Evolutionary conservation across 2,329 filamentous ascomycete genomes (phyloP).

Genomic region (Trichoderma arundinaceum): DNA sequence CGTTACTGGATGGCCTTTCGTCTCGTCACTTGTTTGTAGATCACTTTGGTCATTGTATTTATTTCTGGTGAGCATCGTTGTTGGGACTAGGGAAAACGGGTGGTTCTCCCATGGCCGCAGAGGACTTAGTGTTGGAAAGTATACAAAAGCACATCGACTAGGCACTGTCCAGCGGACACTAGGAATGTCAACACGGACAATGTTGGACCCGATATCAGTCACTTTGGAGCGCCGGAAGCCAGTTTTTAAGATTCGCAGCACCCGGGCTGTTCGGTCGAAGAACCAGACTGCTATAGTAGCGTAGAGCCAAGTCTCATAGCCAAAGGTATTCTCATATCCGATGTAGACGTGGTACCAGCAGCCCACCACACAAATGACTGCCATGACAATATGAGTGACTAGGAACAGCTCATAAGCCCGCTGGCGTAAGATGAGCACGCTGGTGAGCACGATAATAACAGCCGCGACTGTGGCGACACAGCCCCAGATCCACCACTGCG

Average conservation of each 20-base stretch:
- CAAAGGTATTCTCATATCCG: conserved; percentile 47
- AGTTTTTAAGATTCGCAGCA: not conserved
- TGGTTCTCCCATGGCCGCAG: conserved; percentile 43
- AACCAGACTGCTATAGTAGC: conserved; percentile 41
- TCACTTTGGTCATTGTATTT: too few species aligned
- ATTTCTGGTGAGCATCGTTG: not conserved
- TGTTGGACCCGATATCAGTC: conserved; percentile 37
- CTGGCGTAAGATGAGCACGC: conserved; percentile 46
- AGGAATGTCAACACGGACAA: conserved; percentile 39
- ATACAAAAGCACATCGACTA: conserved; percentile 40
- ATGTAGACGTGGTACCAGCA: conserved; percentile 51
- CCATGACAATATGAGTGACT: conserved; percentile 49
- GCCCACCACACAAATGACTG: conserved; percentile 50
- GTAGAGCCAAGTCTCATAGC: conserved; percentile 48
- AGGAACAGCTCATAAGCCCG: conserved; percentile 53
- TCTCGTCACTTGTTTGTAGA: too few species aligned
- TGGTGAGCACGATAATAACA: conserved; percentile 42
- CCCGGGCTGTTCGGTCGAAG: conserved; percentile 40
- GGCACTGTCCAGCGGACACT: conserved; percentile 37
- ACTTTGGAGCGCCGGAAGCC: conserved; percentile 37
- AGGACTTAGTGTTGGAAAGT: conserved; percentile 38
- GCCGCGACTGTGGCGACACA: conserved; percentile 47
- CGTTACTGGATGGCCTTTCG: too few species aligned
- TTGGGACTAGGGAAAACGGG: conserved; percentile 39
- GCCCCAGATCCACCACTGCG: conserved; percentile 53